Percentiles rank a stretch among this genome's conserved stretches.
phyloP scores from a whole-genome alignment of 2,329 filamentous ascomycete species.

The Cordyceps cicadae region DNA sequence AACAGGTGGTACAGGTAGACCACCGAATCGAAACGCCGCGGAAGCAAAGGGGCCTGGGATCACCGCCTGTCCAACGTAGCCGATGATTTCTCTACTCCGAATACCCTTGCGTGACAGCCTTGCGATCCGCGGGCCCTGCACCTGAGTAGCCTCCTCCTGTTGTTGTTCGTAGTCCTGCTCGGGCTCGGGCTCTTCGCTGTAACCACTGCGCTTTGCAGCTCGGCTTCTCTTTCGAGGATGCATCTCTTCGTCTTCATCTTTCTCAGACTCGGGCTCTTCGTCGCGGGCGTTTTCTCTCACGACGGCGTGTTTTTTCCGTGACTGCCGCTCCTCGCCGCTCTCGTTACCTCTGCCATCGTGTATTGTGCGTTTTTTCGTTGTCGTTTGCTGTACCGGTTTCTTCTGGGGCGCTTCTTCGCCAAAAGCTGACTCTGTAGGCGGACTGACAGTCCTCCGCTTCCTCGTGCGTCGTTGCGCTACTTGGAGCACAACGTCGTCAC shows the following conservation, averaged over 20 bases:
- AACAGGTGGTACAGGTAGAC: not conserved
- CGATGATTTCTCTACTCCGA: slow-evolving; percentile 40
- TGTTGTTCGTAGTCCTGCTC: not conserved
- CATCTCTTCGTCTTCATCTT: not conserved
- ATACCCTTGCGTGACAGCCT: slow-evolving; percentile 34
- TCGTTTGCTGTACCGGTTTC: not conserved
- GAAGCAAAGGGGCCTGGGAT: slow-evolving; percentile 15
- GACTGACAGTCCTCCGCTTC: not conserved
- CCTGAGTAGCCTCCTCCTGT: not conserved
- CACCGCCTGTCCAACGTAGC: slow-evolving; percentile 22
- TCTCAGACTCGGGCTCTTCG: slow-evolving; percentile 3
- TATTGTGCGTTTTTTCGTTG: not conserved
- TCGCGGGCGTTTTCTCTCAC: not conserved
- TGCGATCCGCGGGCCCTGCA: slow-evolving; percentile 27
- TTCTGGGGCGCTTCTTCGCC: not conserved
- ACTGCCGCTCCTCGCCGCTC: not conserved
- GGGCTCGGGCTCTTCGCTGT: not conserved
- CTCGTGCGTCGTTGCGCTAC: not conserved
- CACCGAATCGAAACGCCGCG: slow-evolving; percentile 12
- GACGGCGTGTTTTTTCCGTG: not conserved
- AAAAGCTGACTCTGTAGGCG: not conserved
- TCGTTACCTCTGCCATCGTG: not conserved
- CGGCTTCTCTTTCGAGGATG: not conserved
- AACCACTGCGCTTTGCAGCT: not conserved
- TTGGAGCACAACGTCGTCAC: slow-evolving; percentile 3